phyloP scores from a whole-genome alignment of 352 stramenopile species.

The Pythium periplocum region DNA sequence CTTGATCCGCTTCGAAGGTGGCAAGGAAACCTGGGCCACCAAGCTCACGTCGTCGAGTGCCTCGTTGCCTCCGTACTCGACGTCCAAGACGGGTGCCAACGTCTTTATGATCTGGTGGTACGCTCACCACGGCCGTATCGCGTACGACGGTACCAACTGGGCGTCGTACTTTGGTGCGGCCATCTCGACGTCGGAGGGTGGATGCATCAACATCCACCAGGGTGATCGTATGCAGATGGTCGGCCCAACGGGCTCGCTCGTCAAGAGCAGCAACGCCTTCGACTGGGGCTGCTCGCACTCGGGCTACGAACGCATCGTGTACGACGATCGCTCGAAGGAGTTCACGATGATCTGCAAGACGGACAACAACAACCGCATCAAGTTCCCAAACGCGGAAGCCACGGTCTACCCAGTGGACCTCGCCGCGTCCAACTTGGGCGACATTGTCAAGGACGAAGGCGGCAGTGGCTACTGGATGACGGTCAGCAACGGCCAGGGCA shows the following conservation, averaged over 20 bases:
- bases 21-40: slow-evolving; percentile 45
- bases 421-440: slow-evolving; percentile 36
- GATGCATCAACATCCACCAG: slow-evolving; percentile 71
- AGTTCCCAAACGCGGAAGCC: slow-evolving; percentile 41
- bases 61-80: slow-evolving; percentile 47
- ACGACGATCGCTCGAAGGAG: slow-evolving; percentile 33
- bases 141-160: slow-evolving; percentile 55
- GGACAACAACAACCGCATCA: slow-evolving; percentile 71
- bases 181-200: slow-evolving; percentile 45
- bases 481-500: slow-evolving; percentile 42
- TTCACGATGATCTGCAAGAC: slow-evolving; percentile 61
- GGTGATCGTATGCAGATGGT: slow-evolving; percentile 66
- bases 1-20: slow-evolving; percentile 42
- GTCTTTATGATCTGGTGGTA: slow-evolving; percentile 76
- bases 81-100: slow-evolving; percentile 28
- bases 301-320: slow-evolving; percentile 52
- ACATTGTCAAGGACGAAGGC: slow-evolving; percentile 35
- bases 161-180: slow-evolving; percentile 52
- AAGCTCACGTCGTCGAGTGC: slow-evolving; percentile 51
- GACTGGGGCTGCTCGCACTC: slow-evolving; percentile 60
- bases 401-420: slow-evolving; percentile 60
- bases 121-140: slow-evolving; percentile 54
- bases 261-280: slow-evolving; percentile 38
- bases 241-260: slow-evolving; percentile 27
- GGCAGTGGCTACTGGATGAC: slow-evolving; percentile 58